phyloP scores from a whole-genome alignment of 768 basidiomycete species.

The Boletus sensibilis region DNA sequence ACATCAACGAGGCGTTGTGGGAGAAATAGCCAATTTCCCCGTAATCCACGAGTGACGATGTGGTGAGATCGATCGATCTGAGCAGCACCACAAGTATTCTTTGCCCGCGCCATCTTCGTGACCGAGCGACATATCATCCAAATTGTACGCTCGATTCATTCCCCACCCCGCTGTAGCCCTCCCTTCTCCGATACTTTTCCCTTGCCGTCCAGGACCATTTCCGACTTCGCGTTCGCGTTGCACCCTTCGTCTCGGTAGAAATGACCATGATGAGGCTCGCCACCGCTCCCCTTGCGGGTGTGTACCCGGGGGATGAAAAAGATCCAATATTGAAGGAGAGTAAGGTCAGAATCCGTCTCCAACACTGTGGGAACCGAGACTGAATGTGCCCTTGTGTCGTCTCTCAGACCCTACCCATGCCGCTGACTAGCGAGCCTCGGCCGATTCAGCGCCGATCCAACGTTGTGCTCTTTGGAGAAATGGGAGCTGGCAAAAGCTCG shows the following conservation, averaged over 20 bases:
- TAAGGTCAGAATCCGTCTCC: conserved; percentile 10
- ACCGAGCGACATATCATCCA: conserved; percentile 9
- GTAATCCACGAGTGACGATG: neutral
- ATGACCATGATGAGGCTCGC: conserved; percentile 3
- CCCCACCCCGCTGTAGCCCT: neutral
- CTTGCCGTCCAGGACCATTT: neutral
- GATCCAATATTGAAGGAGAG: neutral
- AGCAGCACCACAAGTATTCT: neutral
- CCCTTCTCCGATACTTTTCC: neutral
- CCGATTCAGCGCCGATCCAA: conserved; percentile 18
- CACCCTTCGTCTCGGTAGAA: neutral
- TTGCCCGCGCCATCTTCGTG: neutral
- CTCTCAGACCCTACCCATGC: neutral
- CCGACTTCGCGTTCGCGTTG: neutral
- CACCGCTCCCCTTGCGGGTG: neutral
- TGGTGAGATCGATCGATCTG: conserved; percentile 12
- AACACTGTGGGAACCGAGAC: neutral
- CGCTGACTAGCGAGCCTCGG: conserved; percentile 10
- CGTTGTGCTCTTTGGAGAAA: conserved; percentile 32
- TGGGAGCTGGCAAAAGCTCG: conserved; percentile 40
- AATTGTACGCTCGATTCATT: conserved; percentile 1
- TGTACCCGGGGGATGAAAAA: neutral
- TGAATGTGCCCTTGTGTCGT: conserved; percentile 5
- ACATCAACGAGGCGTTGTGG: conserved; percentile 19
- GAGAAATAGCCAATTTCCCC: neutral